Base-by-base conservation (phyloP, 2,329 filamentous ascomycete species). In the Lecanoromycetidae sp. region DNA sequence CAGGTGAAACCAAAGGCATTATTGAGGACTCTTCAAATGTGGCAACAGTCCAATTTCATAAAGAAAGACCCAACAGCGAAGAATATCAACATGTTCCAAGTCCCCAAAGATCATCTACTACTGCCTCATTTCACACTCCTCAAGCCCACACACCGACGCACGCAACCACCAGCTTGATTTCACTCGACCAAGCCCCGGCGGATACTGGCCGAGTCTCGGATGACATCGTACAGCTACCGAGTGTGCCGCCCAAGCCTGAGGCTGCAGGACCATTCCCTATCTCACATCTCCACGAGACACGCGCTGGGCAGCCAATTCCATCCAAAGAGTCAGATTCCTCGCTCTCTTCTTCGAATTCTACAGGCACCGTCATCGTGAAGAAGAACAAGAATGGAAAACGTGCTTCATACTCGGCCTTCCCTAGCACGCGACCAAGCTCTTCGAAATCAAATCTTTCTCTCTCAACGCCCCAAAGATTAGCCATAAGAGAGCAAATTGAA, bases 371-470 rank as follows among this genome's bases (percentile, higher is more conserved):
- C 12, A 41, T 53, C 27, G 36, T 54, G 13, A 51, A 22, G 22
- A 51, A 33, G 15, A 26, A 40, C 15, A 23, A 30, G 33, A 39
- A 50, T 46, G 54, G 51, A 6, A 48, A 36, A 29, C 51, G 49
- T 22, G 49, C 43, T 29, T 55, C 51, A 13, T 55, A 55, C 26
- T 53, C 53, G 17, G 51, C 51, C 7, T 55, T 55, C 35, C 53
- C 53, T 5, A 35, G 33, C n/a, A n/a, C 34, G 15, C 47, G 52
- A 10, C 50, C 52, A 22, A 36, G 38, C 5, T 50, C 51, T 22
- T 53, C 53, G 7, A 53, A 37, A 29, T 55, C 53, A 15, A 48
- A 42, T n/a, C 20, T 45, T 6, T 51, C 40, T 17, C 17, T 47
- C 10, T 46, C 49, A 17, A 44, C 49, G 5, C 47, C 46, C 15